Conservation (phyloP, 208 protist genomes). For the Leptomonas pyrrhocoris region DNA sequence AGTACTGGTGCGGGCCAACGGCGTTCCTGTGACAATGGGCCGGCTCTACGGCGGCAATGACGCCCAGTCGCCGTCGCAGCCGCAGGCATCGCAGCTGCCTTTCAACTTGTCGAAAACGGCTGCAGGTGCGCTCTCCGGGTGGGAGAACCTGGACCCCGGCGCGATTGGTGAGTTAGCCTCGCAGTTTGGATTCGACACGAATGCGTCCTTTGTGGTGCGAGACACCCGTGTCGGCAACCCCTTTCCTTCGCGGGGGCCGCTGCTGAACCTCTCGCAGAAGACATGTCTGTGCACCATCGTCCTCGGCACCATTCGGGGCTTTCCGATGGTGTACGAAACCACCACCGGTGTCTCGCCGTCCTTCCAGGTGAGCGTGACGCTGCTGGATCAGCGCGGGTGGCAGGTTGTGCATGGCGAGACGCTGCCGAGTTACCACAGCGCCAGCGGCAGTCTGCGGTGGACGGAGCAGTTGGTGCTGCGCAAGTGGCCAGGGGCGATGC, state of each 20-base stretch:
- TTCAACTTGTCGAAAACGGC: constrained; percentile 1
- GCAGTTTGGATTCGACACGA: constrained; percentile 47
- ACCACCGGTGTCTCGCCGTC: constrained; percentile 75
- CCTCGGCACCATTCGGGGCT: constrained; percentile 82
- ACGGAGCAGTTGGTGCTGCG: constrained; percentile 79
- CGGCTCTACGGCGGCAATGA: constrained; percentile 15
- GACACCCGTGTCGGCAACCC: constrained; percentile 31
- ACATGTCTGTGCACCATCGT: constrained; percentile 83
- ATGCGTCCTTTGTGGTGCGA: constrained; percentile 65
- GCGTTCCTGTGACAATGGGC: constrained; percentile 69
- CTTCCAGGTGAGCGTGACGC: constrained; percentile 85
- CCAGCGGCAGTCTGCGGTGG: constrained; percentile 85
- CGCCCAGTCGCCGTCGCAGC: not conserved
- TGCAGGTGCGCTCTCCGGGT: constrained; percentile 9
- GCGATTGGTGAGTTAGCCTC: constrained; percentile 29
- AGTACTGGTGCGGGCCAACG: constrained; percentile 75
- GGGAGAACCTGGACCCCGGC: constrained; percentile 22
- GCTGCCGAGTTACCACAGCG: constrained; percentile 83
- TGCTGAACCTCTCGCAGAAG: constrained; percentile 81
- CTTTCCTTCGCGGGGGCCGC: constrained; percentile 52
- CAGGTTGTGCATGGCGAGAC: constrained; percentile 83
- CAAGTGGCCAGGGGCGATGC: constrained; percentile 84
- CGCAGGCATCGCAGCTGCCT: not conserved
- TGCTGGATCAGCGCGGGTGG: constrained; percentile 87
- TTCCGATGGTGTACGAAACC: constrained; percentile 85